A percentile compares a stretch with the other conserved stretches of the same genome.
Evolutionary conservation across 768 basidiomycete genomes (phyloP).

Genomic region (Floccularia luteovirens): DNA sequence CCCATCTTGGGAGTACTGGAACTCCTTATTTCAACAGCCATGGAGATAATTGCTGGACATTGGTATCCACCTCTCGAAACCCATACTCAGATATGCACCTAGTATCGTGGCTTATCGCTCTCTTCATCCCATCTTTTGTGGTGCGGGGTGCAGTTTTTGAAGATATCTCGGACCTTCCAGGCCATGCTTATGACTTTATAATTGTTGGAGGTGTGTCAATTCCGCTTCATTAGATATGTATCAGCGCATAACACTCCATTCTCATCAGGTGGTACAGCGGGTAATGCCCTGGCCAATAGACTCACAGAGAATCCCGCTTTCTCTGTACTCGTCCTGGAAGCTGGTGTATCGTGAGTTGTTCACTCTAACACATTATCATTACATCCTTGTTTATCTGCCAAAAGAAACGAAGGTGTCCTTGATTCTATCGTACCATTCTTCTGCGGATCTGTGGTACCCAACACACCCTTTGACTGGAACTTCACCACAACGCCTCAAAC

Average conservation of each 20-base stretch:
- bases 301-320: conserved; percentile 4
- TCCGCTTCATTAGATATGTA: neutral
- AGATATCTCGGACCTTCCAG: neutral
- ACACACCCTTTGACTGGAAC: conserved; percentile 3
- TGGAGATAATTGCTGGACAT: too few species aligned
- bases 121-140: too few species aligned
- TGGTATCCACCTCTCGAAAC: too few species aligned
- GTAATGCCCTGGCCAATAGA: conserved; percentile 3
- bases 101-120: too few species aligned
- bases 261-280: conserved; percentile 4
- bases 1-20: too few species aligned
- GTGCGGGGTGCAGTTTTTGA: neutral
- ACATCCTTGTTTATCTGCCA: neutral
- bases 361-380: neutral
- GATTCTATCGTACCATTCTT: conserved; percentile 2
- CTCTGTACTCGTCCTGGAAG: conserved; percentile 3
- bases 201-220: conserved; percentile 1
- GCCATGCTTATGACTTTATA: neutral
- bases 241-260: neutral
- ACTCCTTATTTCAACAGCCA: too few species aligned
- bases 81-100: too few species aligned
- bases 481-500: conserved; percentile 1
- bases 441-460: neutral
- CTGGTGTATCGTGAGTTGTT: conserved; percentile 2
- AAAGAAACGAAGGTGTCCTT: neutral